Evolutionary conservation across 2,329 filamentous ascomycete genomes (phyloP), one percentile per base, ranked within the genome.

Genomic region (Xylaria sp.): DNA sequence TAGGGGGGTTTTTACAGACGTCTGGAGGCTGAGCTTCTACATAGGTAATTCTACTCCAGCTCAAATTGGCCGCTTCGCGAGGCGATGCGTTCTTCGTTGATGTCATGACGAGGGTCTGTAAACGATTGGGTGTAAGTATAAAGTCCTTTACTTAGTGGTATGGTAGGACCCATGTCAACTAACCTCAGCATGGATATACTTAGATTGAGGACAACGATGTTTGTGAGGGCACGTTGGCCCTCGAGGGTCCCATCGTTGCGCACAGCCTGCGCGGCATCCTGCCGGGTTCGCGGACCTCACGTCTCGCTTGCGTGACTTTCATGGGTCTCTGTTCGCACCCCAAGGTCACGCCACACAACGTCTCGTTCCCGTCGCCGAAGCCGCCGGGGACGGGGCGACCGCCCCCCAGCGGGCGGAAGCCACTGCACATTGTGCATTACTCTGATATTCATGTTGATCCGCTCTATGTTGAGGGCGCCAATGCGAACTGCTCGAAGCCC

Each of bases 371-470:
- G 11, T 69, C 70, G 6, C 61, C 72, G 7, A 76, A 77, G 55
- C 71, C 75, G 7, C 52, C 66, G 16, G n/a, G n/a, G n/a, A 43
- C n/a, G n/a, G 9, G 21, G 13, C 73, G 77, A 13, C 73, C 76
- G 16, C 39, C 50, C 1, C 70, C 78, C 1, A 81, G 77, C 47
- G 74, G 76, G 2, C 66, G 76, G 64, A 61, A 70, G 4, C 78
- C 81, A 5, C 64, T 84, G 58, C 77, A 79, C 59, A 72, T 86
- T 4, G 80, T 84, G 20, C 83, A 86, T 62, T 81, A 81, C 65
- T 83, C 80, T 11, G 83, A 86, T 58, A 81, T 84, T 39, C 83
- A 86, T 53, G 71, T 86, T 48, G 83, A 86, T 57, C 77, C 76
- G 5, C 71, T 76, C 9, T 86, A 86, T 64, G 74, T 75, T 20